Evolutionary conservation across 2,329 filamentous ascomycete genomes (phyloP), one percentile per base, ranked within the genome.

Genomic region (Aspergillus chevalieri): DNA sequence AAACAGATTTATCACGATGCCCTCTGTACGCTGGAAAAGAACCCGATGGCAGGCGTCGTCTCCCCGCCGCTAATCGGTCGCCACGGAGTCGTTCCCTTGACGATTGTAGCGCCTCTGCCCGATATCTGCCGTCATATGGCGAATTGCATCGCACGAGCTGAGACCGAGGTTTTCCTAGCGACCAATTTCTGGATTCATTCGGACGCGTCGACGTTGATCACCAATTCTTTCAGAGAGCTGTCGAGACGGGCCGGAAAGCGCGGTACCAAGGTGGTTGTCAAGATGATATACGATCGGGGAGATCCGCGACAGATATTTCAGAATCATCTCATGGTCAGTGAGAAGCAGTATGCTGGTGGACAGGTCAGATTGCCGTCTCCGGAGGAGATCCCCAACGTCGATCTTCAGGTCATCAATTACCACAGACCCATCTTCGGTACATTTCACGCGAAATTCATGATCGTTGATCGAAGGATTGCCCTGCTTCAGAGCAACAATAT

Each of bases 401-500:
- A 89, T 53, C 65, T 92, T 30, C 74, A 88, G 60, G 86, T 90
- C 5, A 77, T 86, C 52, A 91, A 88, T 60, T 84, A 83, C 58
- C 87, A 91, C 59, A 76, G 78, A 10, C 79, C 86, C 1, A 67
- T 86, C 1, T 67, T 91, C 2, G 87, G 87, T 0, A 92, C 87
- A 0, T 85, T 90, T 38, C 87, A 91, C 60, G 76, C 82, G 53
- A 92, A 92, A 62, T 89, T 85, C 62, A 86, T 88, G 75, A 73
- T 91, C 1, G 81, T 91, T 1, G 87, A 92, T 64, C 77, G 87
- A 6, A 81, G 79, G 53, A 74, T 85, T n/a, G 87, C 80, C 0
- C 72, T 87, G 1, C 64, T 91, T 1, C 84, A 87, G 68, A 90
- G 86, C 70, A 89, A 89, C 65, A 92, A 91, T 59, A 86, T 91